Evolutionary conservation across 352 stramenopile genomes (phyloP), one percentile per base, ranked within the genome.

Genomic region (Phytophthora ramorum): DNA sequence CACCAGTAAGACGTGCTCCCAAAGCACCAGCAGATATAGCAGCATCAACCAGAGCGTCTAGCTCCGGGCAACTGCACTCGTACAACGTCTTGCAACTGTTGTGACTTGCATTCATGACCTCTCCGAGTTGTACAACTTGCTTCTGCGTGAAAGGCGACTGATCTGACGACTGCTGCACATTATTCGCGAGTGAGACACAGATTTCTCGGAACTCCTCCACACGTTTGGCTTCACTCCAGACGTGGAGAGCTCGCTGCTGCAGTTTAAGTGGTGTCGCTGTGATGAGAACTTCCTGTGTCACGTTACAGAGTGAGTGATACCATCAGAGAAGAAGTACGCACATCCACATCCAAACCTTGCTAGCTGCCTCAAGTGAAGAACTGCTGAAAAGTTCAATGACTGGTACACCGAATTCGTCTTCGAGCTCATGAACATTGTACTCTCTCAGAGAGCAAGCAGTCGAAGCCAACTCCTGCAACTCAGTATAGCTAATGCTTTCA

Each of bases 101-200:
- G 28, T 97, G 89, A 30, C 80, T 93, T 22, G 55, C 75, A 37
- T 68, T 55, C 89, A 97, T 96, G 14, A 97, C 61, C 2, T 57
- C 55, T 1, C 89, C 89, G 13, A 97, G 79, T 37, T 53, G 55
- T 28, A 50, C 17, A 22, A 75, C 3, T 16, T 71, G 32, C 4
- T 66, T 48, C 24, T 47, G 20, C 3, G 41, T 17, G 38, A 30
- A 41, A 53, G 26, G 3, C 8, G 38, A 34, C 16, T 57, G 20
- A 24, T 57, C 38, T 22, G 53, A 26, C 16, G 10, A n/a, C 30
- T 19, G 5, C 2, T 64, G 20, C 17, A 24, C 26, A 24, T 64
- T 61, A 22, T 16, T 44, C 13, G 44, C 28, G 16, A 69, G 26
- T 28, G 40, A 44, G 55, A 58, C 41, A 35, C 81, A 82, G 12